Conservation (phyloP, 768 basidiomycete genomes). For the Mycena pura region DNA sequence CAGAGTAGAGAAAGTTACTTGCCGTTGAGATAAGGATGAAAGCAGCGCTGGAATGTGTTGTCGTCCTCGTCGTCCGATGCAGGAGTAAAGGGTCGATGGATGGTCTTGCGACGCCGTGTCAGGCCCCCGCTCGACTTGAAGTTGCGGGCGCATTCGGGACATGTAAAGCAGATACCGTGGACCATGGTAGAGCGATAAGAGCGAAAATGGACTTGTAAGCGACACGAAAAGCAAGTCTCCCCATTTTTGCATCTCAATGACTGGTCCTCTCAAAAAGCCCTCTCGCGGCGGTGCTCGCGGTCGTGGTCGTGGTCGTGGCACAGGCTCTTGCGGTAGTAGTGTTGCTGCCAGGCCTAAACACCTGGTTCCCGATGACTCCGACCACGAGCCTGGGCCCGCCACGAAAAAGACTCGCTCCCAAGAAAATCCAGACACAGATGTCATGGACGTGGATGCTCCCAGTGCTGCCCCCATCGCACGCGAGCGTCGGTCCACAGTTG, state of each 20-base stretch:
- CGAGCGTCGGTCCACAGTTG: too few species aligned
- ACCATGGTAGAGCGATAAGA: neutral
- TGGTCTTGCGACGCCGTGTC: neutral
- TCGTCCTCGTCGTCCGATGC: slow-evolving; percentile 12
- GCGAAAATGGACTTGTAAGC: neutral
- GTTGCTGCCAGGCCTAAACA: neutral
- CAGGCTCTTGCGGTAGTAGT: neutral
- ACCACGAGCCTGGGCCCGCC: neutral
- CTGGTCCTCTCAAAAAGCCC: too few species aligned
- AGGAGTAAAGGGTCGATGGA: slow-evolving; percentile 8
- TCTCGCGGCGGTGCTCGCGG: neutral
- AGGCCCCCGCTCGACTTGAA: neutral
- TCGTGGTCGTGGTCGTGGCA: neutral
- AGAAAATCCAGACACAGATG: neutral
- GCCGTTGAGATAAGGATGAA: slow-evolving; percentile 4
- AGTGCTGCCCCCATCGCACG: too few species aligned
- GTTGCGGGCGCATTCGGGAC: neutral
- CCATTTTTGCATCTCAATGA: neutral
- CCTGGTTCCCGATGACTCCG: neutral
- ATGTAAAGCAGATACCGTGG: neutral
- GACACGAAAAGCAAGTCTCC: neutral
- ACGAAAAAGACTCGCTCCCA: neutral
- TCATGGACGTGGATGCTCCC: too few species aligned
- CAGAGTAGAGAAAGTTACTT: neutral
- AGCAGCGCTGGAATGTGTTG: neutral